Base-by-base conservation (phyloP, 306 rosid genomes). In the Citrullus colocynthis region DNA sequence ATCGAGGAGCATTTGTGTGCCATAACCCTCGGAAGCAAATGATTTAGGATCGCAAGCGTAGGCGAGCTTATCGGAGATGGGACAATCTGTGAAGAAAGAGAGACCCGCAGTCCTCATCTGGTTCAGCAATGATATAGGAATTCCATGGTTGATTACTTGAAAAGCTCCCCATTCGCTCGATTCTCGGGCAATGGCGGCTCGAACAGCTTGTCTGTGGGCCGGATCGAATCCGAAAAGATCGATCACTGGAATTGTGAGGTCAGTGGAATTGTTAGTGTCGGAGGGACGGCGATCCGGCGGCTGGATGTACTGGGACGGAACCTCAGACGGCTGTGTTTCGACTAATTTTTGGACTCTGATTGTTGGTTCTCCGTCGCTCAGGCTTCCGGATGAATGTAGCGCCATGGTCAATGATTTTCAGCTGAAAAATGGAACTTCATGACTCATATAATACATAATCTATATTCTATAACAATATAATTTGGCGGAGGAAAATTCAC, bases 151-250 rank as follows among this genome's bases (percentile, higher is more conserved):
- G 80, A 81, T 90, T 79, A 92, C 87, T 80, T 94, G 93, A 83
- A 95, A 95, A 74, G 90, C 96, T 51, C 98, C 96, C 96, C 96
- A 95, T 81, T 89, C 84, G 1, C 80, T 72, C 81, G 92, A 92
- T 76, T 93, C 98, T 14, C 73, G 59, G 8, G 59, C 80, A 81
- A 92, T 83, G 37, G 87, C 44, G 7, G 80, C 74, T 2, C 78
- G 86, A 82, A 86, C 78, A 1, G 90, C 57, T 16, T 52, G 57
- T 21, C 76, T 78, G 12, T 7, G 84, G 37, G 44, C 61, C 69
- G 92, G 86, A 81, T 88, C 89, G 73, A 89, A 88, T 1, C 77
- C 65, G 45, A 17, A 81, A 7, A 95, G 83, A 79, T 87, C 66
- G 84, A 95, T 67, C 4, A 60, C 42, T 0, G 98, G 98, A 11